Evolutionary conservation across 495 filamentous ascomycete species (phyloP), one percentile per base, ranked within the genome.

Genomic region (Neurospora sublineolata): DNA sequence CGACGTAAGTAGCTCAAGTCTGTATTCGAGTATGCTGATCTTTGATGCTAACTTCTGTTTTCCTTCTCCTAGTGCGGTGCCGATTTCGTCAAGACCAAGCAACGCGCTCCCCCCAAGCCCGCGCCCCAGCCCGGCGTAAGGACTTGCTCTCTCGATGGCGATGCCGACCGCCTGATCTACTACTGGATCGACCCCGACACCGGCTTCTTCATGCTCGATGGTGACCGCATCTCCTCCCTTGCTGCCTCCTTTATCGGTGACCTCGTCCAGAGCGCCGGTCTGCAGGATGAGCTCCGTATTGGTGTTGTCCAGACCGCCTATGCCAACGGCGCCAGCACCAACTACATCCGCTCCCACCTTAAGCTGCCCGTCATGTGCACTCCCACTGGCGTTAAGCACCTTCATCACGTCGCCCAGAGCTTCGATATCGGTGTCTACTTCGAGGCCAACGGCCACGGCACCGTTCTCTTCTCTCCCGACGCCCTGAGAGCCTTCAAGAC

Each of bases 381-480:
- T 14, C 88, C 93, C 58, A 99, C 95, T 2, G 95, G 95, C 76
- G 96, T 99, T 60, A 99, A 99, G 85, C 90, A 97, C 79, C 90
- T 99, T 46, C 95, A 99, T 82, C 96, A 98, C 78, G 95, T 92
- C 18, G 95, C 95, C 37, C 87, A 91, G 70, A 90, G 90, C 30
- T 96, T 93, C 75, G 96, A 98, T 77, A 89, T 97, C 68, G 95
- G 95, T 52, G 93, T 98, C 69, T 99, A 99, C 82, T 99, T 99
- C 77, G 95, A 99, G 82, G 95, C 95, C 68, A 99, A 99, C 77
- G 95, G 95, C 68, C 95, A 99, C 80, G 95, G 95, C 70, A 99
- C 95, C 33, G 92, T 98, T 33, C 89, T 97, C 44, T 99, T 99
- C 86, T 97, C 93, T 3, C 88, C 89, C 41, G 86, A 89, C 64